Evolutionary conservation across 2,329 filamentous ascomycete species (phyloP).

Genomic region (Fusarium austroafricanum): DNA sequence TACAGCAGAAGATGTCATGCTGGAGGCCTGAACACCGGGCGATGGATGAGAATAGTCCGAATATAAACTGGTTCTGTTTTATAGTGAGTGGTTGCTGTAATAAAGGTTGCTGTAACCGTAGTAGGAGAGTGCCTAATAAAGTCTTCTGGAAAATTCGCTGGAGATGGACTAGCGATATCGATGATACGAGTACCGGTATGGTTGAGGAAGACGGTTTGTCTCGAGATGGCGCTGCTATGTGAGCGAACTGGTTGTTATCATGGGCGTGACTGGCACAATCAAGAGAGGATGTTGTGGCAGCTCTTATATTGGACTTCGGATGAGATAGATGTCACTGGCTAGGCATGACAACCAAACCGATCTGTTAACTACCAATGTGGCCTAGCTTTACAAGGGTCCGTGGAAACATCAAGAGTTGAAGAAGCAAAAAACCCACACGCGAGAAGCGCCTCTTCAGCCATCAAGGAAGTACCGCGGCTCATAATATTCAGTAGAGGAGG

Average conservation of each 20-base stretch:
- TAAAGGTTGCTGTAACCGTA: not conserved
- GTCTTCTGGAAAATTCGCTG: not conserved
- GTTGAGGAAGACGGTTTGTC: not conserved
- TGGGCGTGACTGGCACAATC: not conserved
- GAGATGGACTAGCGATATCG: not conserved
- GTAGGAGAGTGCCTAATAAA: not conserved
- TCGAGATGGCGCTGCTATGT: not conserved
- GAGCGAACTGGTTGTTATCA: not conserved
- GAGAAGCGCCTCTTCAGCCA: not conserved
- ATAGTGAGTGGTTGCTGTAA: not conserved
- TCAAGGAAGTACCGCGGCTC: not conserved
- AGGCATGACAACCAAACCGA: not conserved
- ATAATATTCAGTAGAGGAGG: not conserved
- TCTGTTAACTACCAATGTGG: not conserved
- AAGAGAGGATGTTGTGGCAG: not conserved
- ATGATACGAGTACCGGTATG: not conserved
- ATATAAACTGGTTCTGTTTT: not conserved
- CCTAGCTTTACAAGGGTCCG: not conserved
- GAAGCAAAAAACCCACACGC: not conserved
- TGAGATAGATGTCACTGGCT: not conserved
- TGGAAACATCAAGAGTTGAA: not conserved
- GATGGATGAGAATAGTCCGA: not conserved
- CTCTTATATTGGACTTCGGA: not conserved
- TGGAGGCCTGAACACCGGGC: not conserved
- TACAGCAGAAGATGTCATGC: not conserved